A percentile compares a stretch with the other conserved stretches of the same genome.
Conservation (phyloP, 2,329 filamentous ascomycete species). For the Eurotiales sp. region DNA sequence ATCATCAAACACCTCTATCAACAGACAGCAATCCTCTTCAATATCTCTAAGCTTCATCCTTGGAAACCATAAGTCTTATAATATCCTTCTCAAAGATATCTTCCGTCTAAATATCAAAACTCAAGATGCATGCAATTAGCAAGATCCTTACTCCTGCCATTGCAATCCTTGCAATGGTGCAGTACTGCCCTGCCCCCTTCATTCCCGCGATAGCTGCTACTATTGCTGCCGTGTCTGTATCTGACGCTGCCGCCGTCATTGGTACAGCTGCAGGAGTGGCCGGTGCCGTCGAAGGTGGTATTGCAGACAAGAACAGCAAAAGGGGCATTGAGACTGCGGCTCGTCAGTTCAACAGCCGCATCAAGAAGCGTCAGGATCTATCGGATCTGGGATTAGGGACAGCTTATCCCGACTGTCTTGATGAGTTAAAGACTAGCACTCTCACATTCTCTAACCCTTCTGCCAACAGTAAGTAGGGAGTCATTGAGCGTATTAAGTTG, state of each 20-base stretch:
- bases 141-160: not conserved
- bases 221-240: not conserved
- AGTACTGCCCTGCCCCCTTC: not conserved
- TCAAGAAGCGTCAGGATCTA: not conserved
- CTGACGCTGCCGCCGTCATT: not conserved
- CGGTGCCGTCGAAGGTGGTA: not conserved
- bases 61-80: too few species aligned
- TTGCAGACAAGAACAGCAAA: not conserved
- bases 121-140: not conserved
- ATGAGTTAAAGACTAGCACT: not conserved
- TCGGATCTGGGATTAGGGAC: not conserved
- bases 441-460: not conserved
- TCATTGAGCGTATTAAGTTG: too few species aligned
- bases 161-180: not conserved
- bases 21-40: too few species aligned
- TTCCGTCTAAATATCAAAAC: not conserved
- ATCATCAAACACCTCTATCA: too few species aligned
- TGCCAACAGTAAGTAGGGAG: not conserved
- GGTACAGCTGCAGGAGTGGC: not conserved
- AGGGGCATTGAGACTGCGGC: too few species aligned
- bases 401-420: not conserved
- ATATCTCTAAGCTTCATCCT: too few species aligned
- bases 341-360: not conserved
- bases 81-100: too few species aligned
- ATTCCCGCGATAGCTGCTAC: not conserved